phyloP scores from a whole-genome alignment of 2,329 filamentous ascomycete species.

The Hymenoscyphus infarciens region DNA sequence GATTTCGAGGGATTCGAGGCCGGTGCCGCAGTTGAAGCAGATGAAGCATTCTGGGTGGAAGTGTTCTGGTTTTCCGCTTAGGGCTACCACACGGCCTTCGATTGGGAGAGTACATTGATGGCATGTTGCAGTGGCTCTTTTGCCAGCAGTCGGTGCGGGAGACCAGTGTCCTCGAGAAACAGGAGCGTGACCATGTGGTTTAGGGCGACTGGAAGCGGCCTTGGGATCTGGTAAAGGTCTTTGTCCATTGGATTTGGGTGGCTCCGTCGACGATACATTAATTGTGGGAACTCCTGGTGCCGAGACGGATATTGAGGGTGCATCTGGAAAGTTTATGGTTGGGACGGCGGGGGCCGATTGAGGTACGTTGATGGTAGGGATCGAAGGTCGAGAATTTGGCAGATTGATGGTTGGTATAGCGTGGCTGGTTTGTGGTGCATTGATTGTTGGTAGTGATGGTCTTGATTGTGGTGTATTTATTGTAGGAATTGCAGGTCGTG shows the following conservation, averaged over 20 bases:
- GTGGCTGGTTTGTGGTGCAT: slow-evolving; percentile 14
- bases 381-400: slow-evolving; percentile 14
- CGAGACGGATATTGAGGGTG: slow-evolving; percentile 29
- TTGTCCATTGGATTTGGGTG: slow-evolving; percentile 23
- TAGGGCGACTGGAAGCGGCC: slow-evolving; percentile 24
- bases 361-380: slow-evolving; percentile 36
- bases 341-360: slow-evolving; percentile 36
- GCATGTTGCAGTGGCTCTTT: slow-evolving; percentile 67
- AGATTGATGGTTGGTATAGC: slow-evolving; percentile 23
- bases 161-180: slow-evolving; percentile 50
- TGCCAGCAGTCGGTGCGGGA: slow-evolving; percentile 45
- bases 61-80: slow-evolving; percentile 66
- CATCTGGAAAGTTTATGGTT: slow-evolving; percentile 34
- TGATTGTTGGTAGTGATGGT: slow-evolving; percentile 20
- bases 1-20: slow-evolving; percentile 92
- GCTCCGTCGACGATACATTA: slow-evolving; percentile 39
- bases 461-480: slow-evolving; percentile 3
- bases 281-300: slow-evolving; percentile 42
- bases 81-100: slow-evolving; percentile 82
- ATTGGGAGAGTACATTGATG: slow-evolving; percentile 82
- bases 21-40: slow-evolving; percentile 82
- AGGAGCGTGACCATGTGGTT: slow-evolving; percentile 38
- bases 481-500: slow-evolving; percentile 18
- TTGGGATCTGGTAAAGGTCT: slow-evolving; percentile 41
- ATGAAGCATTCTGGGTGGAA: slow-evolving; percentile 94